Evolutionary conservation across 768 basidiomycete genomes (phyloP), one percentile per base, ranked within the genome.

Genomic region (Mycena filopes): DNA sequence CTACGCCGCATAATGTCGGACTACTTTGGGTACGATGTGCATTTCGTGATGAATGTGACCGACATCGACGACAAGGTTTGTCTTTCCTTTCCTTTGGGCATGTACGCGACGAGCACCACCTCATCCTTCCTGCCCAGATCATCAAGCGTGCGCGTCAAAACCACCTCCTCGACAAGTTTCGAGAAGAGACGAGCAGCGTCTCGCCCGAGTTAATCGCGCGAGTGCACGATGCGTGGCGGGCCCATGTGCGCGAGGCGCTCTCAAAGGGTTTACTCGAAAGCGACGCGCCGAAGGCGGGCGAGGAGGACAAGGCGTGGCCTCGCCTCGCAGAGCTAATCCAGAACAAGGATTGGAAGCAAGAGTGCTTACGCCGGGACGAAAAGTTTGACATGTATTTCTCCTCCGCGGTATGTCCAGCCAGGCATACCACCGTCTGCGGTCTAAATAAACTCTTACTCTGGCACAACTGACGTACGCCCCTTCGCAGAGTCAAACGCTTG

Each of bases 41-140:
- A 98, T 76, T 98, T 99, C 74, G 97, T 99, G 47, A 98, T 98
- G 95, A 99, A 99, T 77, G 88, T 99, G 71, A 99, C 98, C 6
- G 97, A 99, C 78, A 98, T 99, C 66, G 98, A 99, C 73, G 98
- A 99, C 85, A 99, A 99, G 88, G 97, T 93, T 63, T 56, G 81
- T 63, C 33, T 9, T 36, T 15, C 15, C 15, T 9, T 36, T 10
- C 13, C 10, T 28, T 75, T 80, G 15, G 23, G 33, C 36, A 29
- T 60, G 43, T 41, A 20, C 29, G 57, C 57, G 25, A 64, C 21
- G 6, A 23, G 18, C 60, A 10, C 60, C 54, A 7, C 23, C 56
- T 56, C 46, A 51, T 50, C 54, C 1, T 9, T 46, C 16, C 41
- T n/a, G 40, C 36, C 21, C 70, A 99, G 98, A 99, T 99, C 75